Conservation (phyloP, 441 rosid genomes). For the Populus hybrid region DNA sequence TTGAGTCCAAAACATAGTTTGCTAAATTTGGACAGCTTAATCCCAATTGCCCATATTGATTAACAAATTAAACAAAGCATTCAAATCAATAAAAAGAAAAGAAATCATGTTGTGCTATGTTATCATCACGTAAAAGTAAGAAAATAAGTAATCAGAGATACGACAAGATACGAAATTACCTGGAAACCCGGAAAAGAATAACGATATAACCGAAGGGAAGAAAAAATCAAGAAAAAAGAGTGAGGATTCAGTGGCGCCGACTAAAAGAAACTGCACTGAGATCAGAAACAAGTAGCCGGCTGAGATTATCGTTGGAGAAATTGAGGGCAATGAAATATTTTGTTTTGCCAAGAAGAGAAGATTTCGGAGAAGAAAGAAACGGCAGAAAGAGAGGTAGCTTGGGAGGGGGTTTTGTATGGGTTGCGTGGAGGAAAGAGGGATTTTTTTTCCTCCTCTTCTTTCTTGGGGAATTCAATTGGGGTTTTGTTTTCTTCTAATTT, state of each 20-base stretch:
- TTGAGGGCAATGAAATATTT: not conserved
- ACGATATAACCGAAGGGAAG: not conserved
- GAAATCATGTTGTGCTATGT: not conserved
- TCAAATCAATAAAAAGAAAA: not conserved
- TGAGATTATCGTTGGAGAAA: not conserved
- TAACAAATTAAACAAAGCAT: not conserved
- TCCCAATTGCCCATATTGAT: slow-evolving; percentile 14
- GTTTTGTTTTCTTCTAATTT: not conserved
- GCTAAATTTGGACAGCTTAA: slow-evolving; percentile 14
- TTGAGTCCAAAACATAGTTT: not conserved
- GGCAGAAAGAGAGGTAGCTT: not conserved
- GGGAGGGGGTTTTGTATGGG: not conserved
- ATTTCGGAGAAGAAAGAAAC: not conserved
- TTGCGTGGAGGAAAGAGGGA: not conserved
- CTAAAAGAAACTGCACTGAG: not conserved
- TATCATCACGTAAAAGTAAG: not conserved
- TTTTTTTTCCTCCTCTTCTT: not conserved
- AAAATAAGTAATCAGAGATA: slow-evolving; percentile 8
- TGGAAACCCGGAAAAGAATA: slow-evolving; percentile 25
- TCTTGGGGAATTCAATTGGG: not conserved
- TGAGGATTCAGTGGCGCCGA: not conserved
- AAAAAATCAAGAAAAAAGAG: not conserved
- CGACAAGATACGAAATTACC: slow-evolving; percentile 31
- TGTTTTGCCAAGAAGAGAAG: not conserved
- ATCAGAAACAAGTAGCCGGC: not conserved